Conservation (phyloP, 2,329 filamentous ascomycete genomes). For the Alternaria incomplexa region DNA sequence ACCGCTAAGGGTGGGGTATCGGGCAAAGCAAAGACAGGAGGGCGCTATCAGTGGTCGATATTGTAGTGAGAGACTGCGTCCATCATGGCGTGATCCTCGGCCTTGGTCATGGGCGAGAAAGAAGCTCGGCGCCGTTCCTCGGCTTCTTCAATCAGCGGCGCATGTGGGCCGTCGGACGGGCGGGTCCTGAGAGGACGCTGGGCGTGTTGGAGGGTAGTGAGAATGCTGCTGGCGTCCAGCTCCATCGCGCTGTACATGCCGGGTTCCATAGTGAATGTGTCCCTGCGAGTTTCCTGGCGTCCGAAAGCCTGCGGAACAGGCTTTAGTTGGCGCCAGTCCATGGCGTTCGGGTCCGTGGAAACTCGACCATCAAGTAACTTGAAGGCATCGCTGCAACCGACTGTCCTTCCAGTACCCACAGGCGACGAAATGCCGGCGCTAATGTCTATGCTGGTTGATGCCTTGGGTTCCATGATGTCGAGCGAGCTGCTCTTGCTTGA, state of each 20-base stretch:
- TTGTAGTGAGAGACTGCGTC: conserved; percentile 6
- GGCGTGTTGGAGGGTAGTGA: conserved; percentile 43
- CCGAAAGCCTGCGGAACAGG: conserved; percentile 25
- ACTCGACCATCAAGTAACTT: conserved; percentile 44
- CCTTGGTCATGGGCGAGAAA: conserved; percentile 22
- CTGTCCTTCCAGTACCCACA: conserved; percentile 24
- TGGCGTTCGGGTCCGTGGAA: conserved; percentile 32
- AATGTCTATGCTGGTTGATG: conserved; percentile 28
- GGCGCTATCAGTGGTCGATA: background rate
- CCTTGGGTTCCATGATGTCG: conserved; percentile 37
- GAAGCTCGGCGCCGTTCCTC: conserved; percentile 33
- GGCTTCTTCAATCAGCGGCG: conserved; percentile 36
- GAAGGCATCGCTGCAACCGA: conserved; percentile 45
- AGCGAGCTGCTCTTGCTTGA: conserved; percentile 27
- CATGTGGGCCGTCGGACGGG: conserved; percentile 37
- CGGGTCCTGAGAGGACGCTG: conserved; percentile 36
- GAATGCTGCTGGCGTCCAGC: conserved; percentile 45
- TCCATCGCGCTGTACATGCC: conserved; percentile 46
- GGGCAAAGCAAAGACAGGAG: background rate
- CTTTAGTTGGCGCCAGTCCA: conserved; percentile 42
- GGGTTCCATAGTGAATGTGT: conserved; percentile 34
- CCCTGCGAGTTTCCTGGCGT: conserved; percentile 19
- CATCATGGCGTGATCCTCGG: conserved; percentile 6
- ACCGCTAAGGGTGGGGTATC: background rate
- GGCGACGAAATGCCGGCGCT: conserved; percentile 15